Evolutionary conservation across 2,329 filamentous ascomycete genomes (phyloP).

Genomic region (Ophiostoma himal-ulmi): DNA sequence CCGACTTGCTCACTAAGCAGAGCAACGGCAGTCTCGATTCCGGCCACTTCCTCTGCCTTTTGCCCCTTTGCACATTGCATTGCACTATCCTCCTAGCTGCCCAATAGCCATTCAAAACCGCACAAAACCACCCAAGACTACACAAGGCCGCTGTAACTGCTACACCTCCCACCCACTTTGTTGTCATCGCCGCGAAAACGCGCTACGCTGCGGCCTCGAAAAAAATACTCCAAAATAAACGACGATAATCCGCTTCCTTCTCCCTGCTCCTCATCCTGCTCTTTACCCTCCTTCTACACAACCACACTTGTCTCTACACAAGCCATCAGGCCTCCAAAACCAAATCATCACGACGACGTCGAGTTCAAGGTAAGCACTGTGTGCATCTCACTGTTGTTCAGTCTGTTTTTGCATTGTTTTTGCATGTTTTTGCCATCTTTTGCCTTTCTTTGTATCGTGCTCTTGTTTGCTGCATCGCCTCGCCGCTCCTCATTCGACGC

Average conservation of each 20-base stretch:
- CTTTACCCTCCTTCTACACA: background rate
- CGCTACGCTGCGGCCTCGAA: conserved; percentile 6
- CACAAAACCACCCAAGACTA: no score
- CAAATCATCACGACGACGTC: background rate
- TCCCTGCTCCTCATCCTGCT: background rate
- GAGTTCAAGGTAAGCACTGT: background rate
- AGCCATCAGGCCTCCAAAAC: background rate
- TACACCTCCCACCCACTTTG: background rate
- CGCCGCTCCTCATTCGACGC: background rate
- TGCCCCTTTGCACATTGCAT: background rate
- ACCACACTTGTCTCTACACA: background rate
- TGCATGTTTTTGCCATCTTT: background rate
- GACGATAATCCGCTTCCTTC: background rate
- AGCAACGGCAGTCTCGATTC: background rate
- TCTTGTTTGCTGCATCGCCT: background rate
- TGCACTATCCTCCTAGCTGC: background rate
- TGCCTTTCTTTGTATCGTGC: background rate
- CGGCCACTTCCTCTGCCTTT: background rate
- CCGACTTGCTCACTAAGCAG: background rate
- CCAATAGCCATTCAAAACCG: background rate
- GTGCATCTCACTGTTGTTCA: background rate
- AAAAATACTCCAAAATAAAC: conserved; percentile 10
- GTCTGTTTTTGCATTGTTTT: background rate
- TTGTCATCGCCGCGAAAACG: conserved; percentile 12
- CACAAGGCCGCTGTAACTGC: background rate